Evolutionary conservation across 768 basidiomycete species (phyloP), one percentile per base, ranked within the genome.

Genomic region (Imleria badia): DNA sequence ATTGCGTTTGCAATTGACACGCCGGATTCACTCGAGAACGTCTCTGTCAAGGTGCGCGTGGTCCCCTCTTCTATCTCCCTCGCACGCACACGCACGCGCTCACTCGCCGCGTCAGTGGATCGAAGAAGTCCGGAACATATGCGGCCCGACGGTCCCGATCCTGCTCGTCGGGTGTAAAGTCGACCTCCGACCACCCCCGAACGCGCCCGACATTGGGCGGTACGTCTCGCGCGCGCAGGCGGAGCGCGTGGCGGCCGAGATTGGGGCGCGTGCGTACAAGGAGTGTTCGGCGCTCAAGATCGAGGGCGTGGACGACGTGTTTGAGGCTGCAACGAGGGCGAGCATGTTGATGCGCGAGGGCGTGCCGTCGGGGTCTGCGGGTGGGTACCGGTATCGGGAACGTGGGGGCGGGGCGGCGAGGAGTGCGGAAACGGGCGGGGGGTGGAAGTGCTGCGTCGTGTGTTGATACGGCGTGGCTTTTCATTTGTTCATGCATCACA

Each of bases 1-100:
- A 98, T 99, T 67, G 95, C 95, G 42, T 99, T 95, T 70, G 84
- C 93, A 46, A 85, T 98, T 65, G 96, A 98, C 74, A 94, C 94
- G 35, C 94, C 93, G 22, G 97, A 98, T 75, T 96, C 94, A 36
- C 77, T 98, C 54, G 95, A 98, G 61, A 98, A 98, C 75, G 96
- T 98, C 20, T 81, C 86, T 20, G 86, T 87, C 60, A 98, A 98
- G 84, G 94, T 88, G 66, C 52, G 76, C 1, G 2, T 13, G 12
- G 33, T 22, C 14, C 7, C 5, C 8, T 29, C 22, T 15, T 9
- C 30, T 9, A 11, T 12, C 33, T 10, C 22, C 1, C 19, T 10
- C n/a, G 20, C 45, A n/a, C 19, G 6, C 22, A 7, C n/a, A 1
- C 11, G 15, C 46, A 33, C 36, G 22, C 33, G 20, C 22, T 12